Evolutionary conservation across 1,284 basidiomycete species (phyloP).

Genomic region (Ganoderma sinense): DNA sequence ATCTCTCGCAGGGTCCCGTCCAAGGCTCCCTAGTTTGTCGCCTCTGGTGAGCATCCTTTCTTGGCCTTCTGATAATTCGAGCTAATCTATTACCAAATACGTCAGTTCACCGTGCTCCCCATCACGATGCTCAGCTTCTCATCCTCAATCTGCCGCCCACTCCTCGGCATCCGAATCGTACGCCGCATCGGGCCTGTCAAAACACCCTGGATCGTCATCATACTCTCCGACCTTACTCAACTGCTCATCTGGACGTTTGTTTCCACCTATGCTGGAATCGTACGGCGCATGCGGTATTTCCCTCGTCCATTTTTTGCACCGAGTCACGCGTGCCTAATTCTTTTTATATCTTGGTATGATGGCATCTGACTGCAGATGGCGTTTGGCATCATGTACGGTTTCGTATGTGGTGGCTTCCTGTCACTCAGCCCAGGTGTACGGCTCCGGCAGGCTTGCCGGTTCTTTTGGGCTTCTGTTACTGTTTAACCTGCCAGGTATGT

Average conservation of each 20-base stretch:
- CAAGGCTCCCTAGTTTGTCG: no score
- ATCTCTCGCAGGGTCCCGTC: slow-evolving; percentile 20
- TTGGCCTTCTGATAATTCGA: background rate
- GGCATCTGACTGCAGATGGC: slow-evolving; percentile 27
- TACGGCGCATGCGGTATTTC: slow-evolving; percentile 12
- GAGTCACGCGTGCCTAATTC: background rate
- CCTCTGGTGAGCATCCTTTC: slow-evolving; percentile 24
- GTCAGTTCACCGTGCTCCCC: slow-evolving; percentile 31
- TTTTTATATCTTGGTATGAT: background rate
- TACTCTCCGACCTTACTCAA: slow-evolving; percentile 37
- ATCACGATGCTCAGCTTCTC: slow-evolving; percentile 36
- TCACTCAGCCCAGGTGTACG: slow-evolving; percentile 31
- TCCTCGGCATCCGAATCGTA: slow-evolving; percentile 35
- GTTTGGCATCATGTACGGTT: slow-evolving; percentile 37
- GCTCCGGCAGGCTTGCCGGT: slow-evolving; percentile 29
- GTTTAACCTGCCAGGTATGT: slow-evolving; percentile 30
- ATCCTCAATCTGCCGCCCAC: slow-evolving; percentile 32
- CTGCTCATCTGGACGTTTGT: slow-evolving; percentile 35
- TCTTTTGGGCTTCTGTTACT: slow-evolving; percentile 29
- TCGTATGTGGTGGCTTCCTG: slow-evolving; percentile 38
- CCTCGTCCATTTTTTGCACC: background rate
- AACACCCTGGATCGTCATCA: slow-evolving; percentile 29
- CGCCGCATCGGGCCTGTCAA: slow-evolving; percentile 37
- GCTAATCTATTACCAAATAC: background rate
- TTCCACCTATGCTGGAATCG: slow-evolving; percentile 34